Base-by-base conservation (phyloP, 139 green algal genomes). In the Haematococcus sp. region DNA sequence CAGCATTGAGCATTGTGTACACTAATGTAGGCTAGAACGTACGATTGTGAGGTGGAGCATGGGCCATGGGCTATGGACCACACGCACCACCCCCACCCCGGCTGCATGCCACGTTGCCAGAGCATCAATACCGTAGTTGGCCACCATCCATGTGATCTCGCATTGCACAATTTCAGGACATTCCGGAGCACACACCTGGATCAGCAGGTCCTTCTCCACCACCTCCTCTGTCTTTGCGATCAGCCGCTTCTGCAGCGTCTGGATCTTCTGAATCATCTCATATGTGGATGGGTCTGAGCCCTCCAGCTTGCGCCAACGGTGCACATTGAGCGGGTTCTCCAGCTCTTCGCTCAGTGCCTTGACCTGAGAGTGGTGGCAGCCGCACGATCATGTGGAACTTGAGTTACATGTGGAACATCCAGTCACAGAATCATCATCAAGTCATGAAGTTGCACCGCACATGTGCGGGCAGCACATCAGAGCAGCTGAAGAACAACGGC, bases 261-360 rank as follows among this genome's bases (percentile, higher is more conserved):
- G 94, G 54, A 97, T 93, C 88, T 97, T 97, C 73, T 94, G 91
- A 60, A 97, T 93, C 89, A 97, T 93, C 86, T 98, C 94, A 76
- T 95, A 97, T 0, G 91, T 91, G 30, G 81, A 78, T 0, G 94
- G 94, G 81, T 97, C 93, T 66, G 74, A 90, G 72, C 94, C 94
- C 81, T 98, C 92, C 69, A 98, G 91, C 81, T 97, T 97, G 54
- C 94, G 88, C 91, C 91, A 94, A 9, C 76, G 70, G 86, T 98
- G 94, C 80, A 98, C 92, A 63, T 98, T 98, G 43, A 97, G 85
- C 23, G 94, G 94, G 72, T 92, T 96, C 86, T 97, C 93, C 74
- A 98, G 82, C 88, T 98, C 94, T 75, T 97, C 91, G 16, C 74
- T 84, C 58, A 97, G 83, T 32, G 93, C 93, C 78, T 93, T 93